These are phyloP conservation scores for Pseudogymnoascus sp. DNA, from an alignment of 2,329 filamentous ascomycete species.

Conservation along the genomic window DNA sequence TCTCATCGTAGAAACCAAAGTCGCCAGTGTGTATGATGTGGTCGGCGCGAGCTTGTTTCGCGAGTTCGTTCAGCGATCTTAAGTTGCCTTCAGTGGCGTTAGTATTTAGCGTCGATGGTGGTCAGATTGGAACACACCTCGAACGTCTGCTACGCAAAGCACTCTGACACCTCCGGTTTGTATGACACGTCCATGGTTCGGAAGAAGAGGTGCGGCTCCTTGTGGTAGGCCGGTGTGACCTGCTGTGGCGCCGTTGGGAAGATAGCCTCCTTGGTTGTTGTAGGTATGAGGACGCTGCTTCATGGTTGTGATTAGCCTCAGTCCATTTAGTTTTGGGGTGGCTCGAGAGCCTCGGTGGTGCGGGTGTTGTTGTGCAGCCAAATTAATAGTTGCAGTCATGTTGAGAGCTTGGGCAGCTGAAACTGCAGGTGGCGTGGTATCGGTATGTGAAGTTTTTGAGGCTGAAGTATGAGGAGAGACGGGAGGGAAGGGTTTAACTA, in stretches of 20 bases:
- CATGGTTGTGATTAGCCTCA: conserved; percentile 13
- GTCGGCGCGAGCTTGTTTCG: conserved; percentile 88
- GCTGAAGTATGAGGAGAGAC: conserved; percentile 4
- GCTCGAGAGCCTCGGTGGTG: neutral
- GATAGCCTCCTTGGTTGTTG: conserved; percentile 38
- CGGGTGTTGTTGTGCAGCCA: neutral
- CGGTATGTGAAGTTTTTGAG: neutral
- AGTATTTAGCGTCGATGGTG: conserved; percentile 18
- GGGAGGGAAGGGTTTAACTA: conserved; percentile 20
- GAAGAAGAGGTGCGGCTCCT: conserved; percentile 58
- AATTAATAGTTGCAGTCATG: neutral
- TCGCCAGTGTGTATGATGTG: conserved; percentile 99
- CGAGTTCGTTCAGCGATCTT: conserved; percentile 90
- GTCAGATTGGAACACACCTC: conserved; percentile 45
- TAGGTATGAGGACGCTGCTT: conserved; percentile 32
- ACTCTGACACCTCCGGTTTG: conserved; percentile 61
- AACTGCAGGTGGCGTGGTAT: conserved; percentile 4
- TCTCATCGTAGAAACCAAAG: conserved; percentile 98
- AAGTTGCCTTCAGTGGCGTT: conserved; percentile 66
- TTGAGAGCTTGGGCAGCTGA: neutral
- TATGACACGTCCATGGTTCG: conserved; percentile 61
- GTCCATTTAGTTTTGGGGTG: conserved; percentile 4
- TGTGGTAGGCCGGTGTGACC: conserved; percentile 44
- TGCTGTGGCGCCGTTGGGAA: conserved; percentile 55
- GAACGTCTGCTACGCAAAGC: conserved; percentile 65